These are phyloP conservation scores for Cladosporium cucumerinum DNA, from an alignment of 2,329 filamentous ascomycete genomes.

Conservation along the genomic window DNA sequence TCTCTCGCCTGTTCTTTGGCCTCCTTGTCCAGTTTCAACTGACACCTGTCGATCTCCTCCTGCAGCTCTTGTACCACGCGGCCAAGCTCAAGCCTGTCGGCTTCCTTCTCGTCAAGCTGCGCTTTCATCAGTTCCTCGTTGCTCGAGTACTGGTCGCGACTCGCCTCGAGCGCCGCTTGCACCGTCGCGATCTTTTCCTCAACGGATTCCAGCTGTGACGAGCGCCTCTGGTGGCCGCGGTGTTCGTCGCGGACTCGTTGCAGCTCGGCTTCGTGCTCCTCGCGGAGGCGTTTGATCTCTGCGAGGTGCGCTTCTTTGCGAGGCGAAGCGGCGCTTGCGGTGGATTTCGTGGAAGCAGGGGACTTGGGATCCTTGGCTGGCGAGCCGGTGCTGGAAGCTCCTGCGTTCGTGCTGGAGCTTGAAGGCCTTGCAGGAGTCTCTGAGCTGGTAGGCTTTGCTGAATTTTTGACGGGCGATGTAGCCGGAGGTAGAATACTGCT, in stretches of 20 bases:
- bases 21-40: conserved; percentile 33
- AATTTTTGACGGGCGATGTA: background rate
- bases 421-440: background rate
- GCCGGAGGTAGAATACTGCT: background rate
- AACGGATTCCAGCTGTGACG: conserved; percentile 33
- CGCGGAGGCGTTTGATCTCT: conserved; percentile 22
- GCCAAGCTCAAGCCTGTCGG: conserved; percentile 31
- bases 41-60: conserved; percentile 35
- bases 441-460: background rate
- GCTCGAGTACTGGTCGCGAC: conserved; percentile 23
- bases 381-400: background rate
- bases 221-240: conserved; percentile 26
- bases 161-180: conserved; percentile 20
- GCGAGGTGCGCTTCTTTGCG: conserved; percentile 22
- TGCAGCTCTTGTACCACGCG: conserved; percentile 33
- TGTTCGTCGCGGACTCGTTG: conserved; percentile 25
- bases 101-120: conserved; percentile 30
- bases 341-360: background rate
- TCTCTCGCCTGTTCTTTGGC: conserved; percentile 31
- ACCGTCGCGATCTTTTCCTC: conserved; percentile 30
- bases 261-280: conserved; percentile 25
- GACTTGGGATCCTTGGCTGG: conserved; percentile 1
- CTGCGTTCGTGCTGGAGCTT: background rate
- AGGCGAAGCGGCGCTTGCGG: conserved; percentile 2
- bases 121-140: conserved; percentile 32